phyloP scores from a whole-genome alignment of 2,329 filamentous ascomycete genomes.

The Epicoccum sorghinum region DNA sequence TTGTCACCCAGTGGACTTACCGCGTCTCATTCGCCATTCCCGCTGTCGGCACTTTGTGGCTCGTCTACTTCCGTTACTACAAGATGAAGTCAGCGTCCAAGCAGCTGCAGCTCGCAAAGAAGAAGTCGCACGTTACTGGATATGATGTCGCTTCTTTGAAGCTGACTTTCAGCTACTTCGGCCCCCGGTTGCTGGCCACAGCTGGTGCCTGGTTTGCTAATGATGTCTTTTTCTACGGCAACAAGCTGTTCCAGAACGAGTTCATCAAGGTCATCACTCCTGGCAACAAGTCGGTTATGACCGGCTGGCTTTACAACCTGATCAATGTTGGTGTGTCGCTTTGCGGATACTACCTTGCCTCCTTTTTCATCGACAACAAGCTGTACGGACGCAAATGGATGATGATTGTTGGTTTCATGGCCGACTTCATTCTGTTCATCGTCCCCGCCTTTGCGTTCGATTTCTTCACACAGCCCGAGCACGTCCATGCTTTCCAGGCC shows the following conservation, averaged over 20 bases:
- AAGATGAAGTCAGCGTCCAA: slow-evolving; percentile 91
- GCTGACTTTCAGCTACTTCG: slow-evolving; percentile 81
- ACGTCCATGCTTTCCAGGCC: slow-evolving; percentile 89
- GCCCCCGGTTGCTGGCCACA: slow-evolving; percentile 83
- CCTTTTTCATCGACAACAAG: slow-evolving; percentile 92
- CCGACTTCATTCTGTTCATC: slow-evolving; percentile 92
- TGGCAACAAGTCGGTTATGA: slow-evolving; percentile 74
- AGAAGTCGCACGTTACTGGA: slow-evolving; percentile 83
- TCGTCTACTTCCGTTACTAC: slow-evolving; percentile 93
- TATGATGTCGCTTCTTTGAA: slow-evolving; percentile 87
- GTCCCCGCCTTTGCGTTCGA: slow-evolving; percentile 87
- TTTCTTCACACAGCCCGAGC: slow-evolving; percentile 74
- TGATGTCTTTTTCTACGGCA: slow-evolving; percentile 98
- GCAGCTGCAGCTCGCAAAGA: slow-evolving; percentile 82
- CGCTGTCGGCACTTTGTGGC: slow-evolving; percentile 88
- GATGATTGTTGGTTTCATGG: slow-evolving; percentile 92
- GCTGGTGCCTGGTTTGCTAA: slow-evolving; percentile 93
- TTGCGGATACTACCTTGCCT: slow-evolving; percentile 87
- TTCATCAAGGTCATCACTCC: slow-evolving; percentile 85
- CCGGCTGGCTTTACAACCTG: slow-evolving; percentile 89
- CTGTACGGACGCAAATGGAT: slow-evolving; percentile 95
- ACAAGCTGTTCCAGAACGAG: slow-evolving; percentile 93
- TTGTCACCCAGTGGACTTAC: slow-evolving; percentile 88
- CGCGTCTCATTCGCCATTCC: slow-evolving; percentile 91
- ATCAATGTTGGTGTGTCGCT: slow-evolving; percentile 88